These are phyloP conservation scores for Apiospora arundinis DNA, from an alignment of 2,329 filamentous ascomycete species.

Conservation along the genomic window DNA sequence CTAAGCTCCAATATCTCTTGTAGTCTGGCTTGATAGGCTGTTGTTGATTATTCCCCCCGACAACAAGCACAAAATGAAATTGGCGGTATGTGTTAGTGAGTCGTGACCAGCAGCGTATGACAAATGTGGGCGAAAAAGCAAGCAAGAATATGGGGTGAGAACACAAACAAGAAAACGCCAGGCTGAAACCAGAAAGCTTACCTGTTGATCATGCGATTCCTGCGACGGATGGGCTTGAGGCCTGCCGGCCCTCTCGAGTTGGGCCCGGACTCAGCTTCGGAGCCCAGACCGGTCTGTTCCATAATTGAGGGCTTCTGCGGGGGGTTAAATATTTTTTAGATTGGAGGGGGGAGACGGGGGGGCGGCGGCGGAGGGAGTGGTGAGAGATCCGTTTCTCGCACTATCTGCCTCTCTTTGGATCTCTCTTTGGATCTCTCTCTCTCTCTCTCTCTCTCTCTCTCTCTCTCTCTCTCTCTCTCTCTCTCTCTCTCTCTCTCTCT, in stretches of 20 bases:
- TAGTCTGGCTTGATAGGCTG: neutral
- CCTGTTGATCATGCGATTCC: constrained; percentile 71
- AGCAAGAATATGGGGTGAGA: neutral
- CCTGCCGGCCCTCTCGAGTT: constrained; percentile 32
- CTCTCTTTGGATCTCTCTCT: no score
- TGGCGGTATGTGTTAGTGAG: constrained; percentile 7
- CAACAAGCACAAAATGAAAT: constrained; percentile 8
- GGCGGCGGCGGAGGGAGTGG: neutral
- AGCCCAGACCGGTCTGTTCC: constrained; percentile 32
- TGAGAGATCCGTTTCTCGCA: neutral
- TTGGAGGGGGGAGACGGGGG: neutral
- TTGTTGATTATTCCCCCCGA: neutral
- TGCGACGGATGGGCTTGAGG: constrained; percentile 57
- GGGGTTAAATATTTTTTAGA: neutral
- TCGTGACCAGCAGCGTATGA: neutral
- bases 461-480: neutral
- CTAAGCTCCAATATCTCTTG: neutral
- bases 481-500: neutral
- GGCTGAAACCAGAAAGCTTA: constrained; percentile 39
- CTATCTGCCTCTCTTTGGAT: neutral
- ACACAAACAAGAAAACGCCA: neutral
- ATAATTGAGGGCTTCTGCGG: constrained; percentile 25
- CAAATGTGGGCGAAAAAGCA: neutral
- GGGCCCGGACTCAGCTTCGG: constrained; percentile 32
- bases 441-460: neutral